Evolutionary conservation across 768 basidiomycete species (phyloP), one percentile per base, ranked within the genome.

Genomic region (Cystofilobasidium macerans): DNA sequence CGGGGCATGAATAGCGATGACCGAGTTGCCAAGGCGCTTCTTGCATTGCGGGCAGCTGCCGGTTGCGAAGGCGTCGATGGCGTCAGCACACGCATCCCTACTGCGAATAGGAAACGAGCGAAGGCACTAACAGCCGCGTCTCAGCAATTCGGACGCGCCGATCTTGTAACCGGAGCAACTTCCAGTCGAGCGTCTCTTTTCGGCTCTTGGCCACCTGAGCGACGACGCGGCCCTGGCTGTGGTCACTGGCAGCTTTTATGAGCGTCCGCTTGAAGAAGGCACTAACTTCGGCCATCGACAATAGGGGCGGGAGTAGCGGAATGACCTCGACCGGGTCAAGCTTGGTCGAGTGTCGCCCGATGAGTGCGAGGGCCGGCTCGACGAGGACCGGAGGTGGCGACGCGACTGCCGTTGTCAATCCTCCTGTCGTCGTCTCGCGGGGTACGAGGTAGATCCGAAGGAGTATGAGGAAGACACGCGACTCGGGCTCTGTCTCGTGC

Each of bases 1-100:
- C 45, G 93, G 93, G 11, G 86, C 80, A 79, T 97, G 93, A 2
- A 94, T 88, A 0, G 91, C 90, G 70, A 98, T 93, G 38, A 93
- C 91, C 68, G 89, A 92, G 70, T 85, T 86, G 7, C 93, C 93
- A 28, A 98, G 78, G 20, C 93, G 84, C 72, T 98, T 97, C 73
- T 92, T 88, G 72, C 94, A 97, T 74, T 93, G 88, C 0, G 93
- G 93, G 71, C 93, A 98, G 76, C 92, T 94, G 69, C 20, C 62
- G 33, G 65, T 0, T 32, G 59, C 26, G 24, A 62, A 61, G 62
- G 22, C 57, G 43, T 16, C 38, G 38, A 16, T 8, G 8, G 38
- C 16, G 38, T 40, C 38, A 40, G 38, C 38, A 40, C 16, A 40
- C 16, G 8, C 9, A 9, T 40, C 30, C 18, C n/a, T n/a, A n/a